Base-by-base conservation (phyloP, 129 eudicot genomes). In the Cynara cardunculus region DNA sequence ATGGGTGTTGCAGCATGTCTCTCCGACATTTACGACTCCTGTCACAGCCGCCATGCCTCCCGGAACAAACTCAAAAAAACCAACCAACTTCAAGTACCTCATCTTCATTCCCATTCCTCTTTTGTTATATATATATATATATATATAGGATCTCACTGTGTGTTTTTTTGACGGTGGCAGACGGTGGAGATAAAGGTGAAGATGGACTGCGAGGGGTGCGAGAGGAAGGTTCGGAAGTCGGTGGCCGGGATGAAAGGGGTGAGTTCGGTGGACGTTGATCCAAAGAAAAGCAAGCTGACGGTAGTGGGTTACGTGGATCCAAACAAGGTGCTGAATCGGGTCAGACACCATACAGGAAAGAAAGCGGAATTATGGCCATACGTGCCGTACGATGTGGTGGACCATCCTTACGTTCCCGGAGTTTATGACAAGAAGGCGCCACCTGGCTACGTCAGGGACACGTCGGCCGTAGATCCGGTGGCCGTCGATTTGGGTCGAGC, bases 161-260 rank as follows among this genome's bases (percentile, higher is more conserved):
- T 35, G 35, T 22, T 34, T 2, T 11, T n/a, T 0, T 31, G 2
- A 25, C 2, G 7, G 7, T 78, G 82, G 85, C 82, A 89, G 90
- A 90, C 88, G 56, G 91, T 90, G 83, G 91, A 87, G 78, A 90
- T 87, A 78, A 90, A 71, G 77, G 86, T 90, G 65, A 86, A 77
- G 71, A 90, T 90, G 87, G 94, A 90, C 77, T 90, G 94, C 21
- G 94, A 87, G 71, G 94, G 94, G 10, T 90, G 94, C 76, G 91
- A 86, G 61, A 90, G 91, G 75, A 90, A 80, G 62, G 94, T 88
- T 19, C 77, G 88, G 31, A 90, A 86, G 69, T 85, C 89, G 1
- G 94, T 88, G 21, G 81, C 82, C 39, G 90, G 90, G 6, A 90
- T 90, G 94, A 87, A 84, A 77, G 91, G 94, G 9, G 91, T 88